Conservation (phyloP, 192 early-diverging fungal genomes). For the Coemansia javaensis region DNA sequence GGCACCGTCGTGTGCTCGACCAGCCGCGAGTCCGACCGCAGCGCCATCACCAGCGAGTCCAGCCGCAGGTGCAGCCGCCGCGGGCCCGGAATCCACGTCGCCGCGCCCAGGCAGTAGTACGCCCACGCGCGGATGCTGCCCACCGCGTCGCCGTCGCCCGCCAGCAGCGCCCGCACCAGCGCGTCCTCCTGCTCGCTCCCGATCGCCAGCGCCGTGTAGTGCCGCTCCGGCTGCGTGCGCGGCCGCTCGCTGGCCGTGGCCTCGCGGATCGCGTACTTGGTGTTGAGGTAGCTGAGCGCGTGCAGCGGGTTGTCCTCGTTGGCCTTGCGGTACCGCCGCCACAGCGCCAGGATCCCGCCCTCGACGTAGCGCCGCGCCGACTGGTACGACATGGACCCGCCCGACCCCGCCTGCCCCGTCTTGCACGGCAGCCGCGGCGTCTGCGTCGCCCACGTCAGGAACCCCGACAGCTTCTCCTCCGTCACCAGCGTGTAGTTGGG, state of each 20-base stretch:
- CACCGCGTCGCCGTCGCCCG: constrained; percentile 11
- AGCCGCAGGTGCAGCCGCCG: constrained; percentile 46
- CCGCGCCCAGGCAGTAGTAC: constrained; percentile 44
- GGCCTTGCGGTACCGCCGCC: constrained; percentile 36
- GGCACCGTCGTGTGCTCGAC: constrained; percentile 51
- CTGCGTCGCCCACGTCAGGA: constrained; percentile 49
- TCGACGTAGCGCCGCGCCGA: constrained; percentile 50
- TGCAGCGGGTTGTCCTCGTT: constrained; percentile 50
- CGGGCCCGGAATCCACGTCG: constrained; percentile 46
- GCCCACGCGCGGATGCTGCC: constrained; percentile 44
- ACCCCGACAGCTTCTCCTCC: constrained; percentile 50
- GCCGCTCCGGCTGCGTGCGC: constrained; percentile 30
- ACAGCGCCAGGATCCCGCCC: constrained; percentile 51
- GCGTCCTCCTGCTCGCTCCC: constrained; percentile 35
- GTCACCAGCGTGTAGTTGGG: constrained; percentile 49
- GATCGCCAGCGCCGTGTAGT: constrained; percentile 32
- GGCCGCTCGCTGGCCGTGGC: constrained; percentile 42
- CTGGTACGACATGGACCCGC: constrained; percentile 52
- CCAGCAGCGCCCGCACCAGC: constrained; percentile 32
- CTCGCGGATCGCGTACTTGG: constrained; percentile 52
- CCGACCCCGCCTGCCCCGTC: constrained; percentile 26
- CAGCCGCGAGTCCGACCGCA: constrained; percentile 42
- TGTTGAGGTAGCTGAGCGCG: constrained; percentile 49
- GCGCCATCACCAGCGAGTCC: constrained; percentile 43
- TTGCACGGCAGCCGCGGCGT: constrained; percentile 51